These are phyloP conservation scores for Zoysia matrella DNA, from an alignment of 202 grass and related monocot species.

Conservation along the genomic window DNA sequence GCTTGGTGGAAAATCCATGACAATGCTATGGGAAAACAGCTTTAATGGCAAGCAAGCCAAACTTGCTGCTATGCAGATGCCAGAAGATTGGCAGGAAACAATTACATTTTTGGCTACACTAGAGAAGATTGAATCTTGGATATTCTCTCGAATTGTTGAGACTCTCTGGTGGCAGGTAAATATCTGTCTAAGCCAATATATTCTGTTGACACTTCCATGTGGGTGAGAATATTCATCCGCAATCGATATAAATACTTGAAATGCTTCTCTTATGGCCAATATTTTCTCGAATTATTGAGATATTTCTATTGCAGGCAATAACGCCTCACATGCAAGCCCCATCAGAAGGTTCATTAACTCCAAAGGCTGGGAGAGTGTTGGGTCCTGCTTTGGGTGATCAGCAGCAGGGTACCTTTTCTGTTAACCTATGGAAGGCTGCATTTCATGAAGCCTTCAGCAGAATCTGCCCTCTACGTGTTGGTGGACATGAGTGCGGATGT, in stretches of 20 bases:
- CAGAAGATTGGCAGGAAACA: slow-evolving; percentile 76
- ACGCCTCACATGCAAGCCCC: slow-evolving; percentile 89
- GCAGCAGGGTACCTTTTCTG: slow-evolving; percentile 77
- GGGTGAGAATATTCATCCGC: slow-evolving; percentile 17
- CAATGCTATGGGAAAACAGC: slow-evolving; percentile 57
- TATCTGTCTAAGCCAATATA: slow-evolving; percentile 15
- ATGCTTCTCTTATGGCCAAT: neutral
- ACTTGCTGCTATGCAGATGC: slow-evolving; percentile 42
- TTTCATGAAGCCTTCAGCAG: slow-evolving; percentile 77
- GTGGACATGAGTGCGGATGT: slow-evolving; percentile 85
- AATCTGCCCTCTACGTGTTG: slow-evolving; percentile 83
- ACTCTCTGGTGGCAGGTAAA: slow-evolving; percentile 99
- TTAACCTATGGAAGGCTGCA: slow-evolving; percentile 89
- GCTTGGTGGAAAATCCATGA: slow-evolving; percentile 53
- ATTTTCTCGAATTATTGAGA: neutral
- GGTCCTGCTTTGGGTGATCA: slow-evolving; percentile 73
- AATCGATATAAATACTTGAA: slow-evolving; percentile 20
- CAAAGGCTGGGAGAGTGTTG: slow-evolving; percentile 58
- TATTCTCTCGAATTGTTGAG: slow-evolving; percentile 91
- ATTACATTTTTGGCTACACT: slow-evolving; percentile 69
- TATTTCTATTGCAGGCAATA: slow-evolving; percentile 70
- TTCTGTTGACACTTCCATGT: slow-evolving; percentile 16
- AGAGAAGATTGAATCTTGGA: slow-evolving; percentile 98
- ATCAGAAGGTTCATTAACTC: slow-evolving; percentile 51
- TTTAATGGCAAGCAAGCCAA: slow-evolving; percentile 52